Conservation (phyloP, 257 asterid species). For the Forsythia viridissima region DNA sequence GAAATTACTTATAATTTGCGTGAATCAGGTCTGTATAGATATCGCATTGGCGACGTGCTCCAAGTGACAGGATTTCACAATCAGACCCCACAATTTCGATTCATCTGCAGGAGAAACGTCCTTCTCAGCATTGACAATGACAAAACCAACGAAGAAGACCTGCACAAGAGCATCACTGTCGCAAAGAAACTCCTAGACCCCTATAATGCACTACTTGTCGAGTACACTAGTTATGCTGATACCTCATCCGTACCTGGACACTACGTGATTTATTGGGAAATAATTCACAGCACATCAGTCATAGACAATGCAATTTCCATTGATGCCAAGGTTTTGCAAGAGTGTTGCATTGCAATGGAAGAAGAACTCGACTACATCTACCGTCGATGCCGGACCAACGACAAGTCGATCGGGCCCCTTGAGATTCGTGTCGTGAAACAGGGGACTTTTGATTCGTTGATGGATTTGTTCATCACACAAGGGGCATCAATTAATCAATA, state of each 20-base stretch:
- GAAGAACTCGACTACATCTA: slow-evolving; percentile 63
- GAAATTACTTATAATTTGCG: background rate
- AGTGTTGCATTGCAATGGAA: slow-evolving; percentile 71
- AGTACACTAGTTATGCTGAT: slow-evolving; percentile 80
- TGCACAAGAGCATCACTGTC: slow-evolving; percentile 68
- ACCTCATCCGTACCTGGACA: slow-evolving; percentile 75
- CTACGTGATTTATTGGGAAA: slow-evolving; percentile 81
- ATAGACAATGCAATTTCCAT: slow-evolving; percentile 26
- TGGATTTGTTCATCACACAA: slow-evolving; percentile 64
- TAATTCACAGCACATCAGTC: slow-evolving; percentile 36
- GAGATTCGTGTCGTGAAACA: slow-evolving; percentile 67
- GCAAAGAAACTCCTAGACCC: slow-evolving; percentile 55
- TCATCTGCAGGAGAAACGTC: slow-evolving; percentile 77
- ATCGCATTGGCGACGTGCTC: slow-evolving; percentile 76
- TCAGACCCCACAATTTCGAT: slow-evolving; percentile 66
- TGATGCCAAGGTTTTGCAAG: slow-evolving; percentile 40
- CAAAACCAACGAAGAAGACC: slow-evolving; percentile 73
- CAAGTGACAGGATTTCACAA: slow-evolving; percentile 75
- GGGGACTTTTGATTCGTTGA: slow-evolving; percentile 67
- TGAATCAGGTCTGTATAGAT: slow-evolving; percentile 54
- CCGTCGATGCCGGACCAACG: slow-evolving; percentile 68
- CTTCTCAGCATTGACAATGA: slow-evolving; percentile 75
- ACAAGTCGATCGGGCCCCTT: slow-evolving; percentile 63
- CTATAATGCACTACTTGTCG: slow-evolving; percentile 56
- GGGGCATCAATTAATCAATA: slow-evolving; percentile 82